A percentile compares a stretch with the other conserved stretches of the same genome.
phyloP scores from a whole-genome alignment of 2,329 filamentous ascomycete species.

The Epichloe bromicola region DNA sequence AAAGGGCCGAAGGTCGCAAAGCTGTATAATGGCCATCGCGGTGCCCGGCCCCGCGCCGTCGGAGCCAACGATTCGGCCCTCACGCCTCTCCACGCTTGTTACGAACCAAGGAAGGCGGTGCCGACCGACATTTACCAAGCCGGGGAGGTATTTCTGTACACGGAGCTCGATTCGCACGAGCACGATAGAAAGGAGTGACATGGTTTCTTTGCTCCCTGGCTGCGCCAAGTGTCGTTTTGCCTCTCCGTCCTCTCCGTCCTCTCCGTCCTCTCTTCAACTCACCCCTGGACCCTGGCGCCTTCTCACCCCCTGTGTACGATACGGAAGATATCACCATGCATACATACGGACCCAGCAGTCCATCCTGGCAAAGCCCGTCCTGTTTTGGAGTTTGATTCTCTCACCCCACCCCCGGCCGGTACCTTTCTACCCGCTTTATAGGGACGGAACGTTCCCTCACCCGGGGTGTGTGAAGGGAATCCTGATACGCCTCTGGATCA shows the following conservation, averaged over 20 bases:
- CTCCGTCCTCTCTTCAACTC: neutral
- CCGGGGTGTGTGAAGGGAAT: neutral
- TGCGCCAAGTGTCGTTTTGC: neutral
- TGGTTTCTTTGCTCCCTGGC: neutral
- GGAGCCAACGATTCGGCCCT: neutral
- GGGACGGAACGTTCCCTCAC: constrained; percentile 5
- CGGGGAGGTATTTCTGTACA: no score
- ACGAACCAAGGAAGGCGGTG: neutral
- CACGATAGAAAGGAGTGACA: no score
- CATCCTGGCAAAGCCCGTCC: neutral
- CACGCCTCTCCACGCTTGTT: neutral
- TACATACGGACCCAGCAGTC: neutral
- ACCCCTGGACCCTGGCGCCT: neutral
- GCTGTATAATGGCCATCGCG: neutral
- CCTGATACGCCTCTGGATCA: neutral
- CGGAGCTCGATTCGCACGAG: no score
- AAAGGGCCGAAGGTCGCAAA: no score
- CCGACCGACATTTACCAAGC: no score
- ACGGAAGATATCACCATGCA: neutral
- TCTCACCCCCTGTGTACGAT: neutral
- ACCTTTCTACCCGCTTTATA: constrained; percentile 5
- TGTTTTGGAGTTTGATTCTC: constrained; percentile 1
- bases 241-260: neutral
- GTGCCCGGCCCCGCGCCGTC: neutral
- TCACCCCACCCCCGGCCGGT: constrained; percentile 2